Conservation (phyloP, 768 basidiomycete species). For the Krasilnikovozyma curviuscula region DNA sequence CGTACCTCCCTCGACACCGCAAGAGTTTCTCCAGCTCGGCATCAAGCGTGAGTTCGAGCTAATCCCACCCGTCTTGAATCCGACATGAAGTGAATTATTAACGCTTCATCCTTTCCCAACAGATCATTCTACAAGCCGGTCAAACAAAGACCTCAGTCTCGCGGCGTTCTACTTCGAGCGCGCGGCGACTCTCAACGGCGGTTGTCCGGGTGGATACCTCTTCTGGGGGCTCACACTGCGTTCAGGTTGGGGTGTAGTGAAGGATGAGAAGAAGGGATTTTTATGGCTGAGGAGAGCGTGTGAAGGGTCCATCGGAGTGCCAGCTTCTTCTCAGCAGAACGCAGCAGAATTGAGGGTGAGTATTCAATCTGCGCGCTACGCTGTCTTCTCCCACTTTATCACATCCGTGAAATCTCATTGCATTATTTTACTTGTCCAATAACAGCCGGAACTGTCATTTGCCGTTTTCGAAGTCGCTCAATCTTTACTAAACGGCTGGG, state of each 20-base stretch:
- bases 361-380: conserved; percentile 28
- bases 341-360: conserved; percentile 17
- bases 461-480: conserved; percentile 85
- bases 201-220: conserved; percentile 73
- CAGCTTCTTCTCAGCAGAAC: conserved; percentile 43
- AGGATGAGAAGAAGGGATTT: conserved; percentile 61
- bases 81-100: too few species aligned
- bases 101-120: too few species aligned
- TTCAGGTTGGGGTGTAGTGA: conserved; percentile 71
- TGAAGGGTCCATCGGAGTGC: conserved; percentile 54
- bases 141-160: conserved; percentile 13
- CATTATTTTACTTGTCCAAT: background rate
- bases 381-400: background rate
- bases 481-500: conserved; percentile 86
- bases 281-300: conserved; percentile 67
- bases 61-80: too few species aligned
- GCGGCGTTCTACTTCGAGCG: conserved; percentile 19
- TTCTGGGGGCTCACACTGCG: conserved; percentile 75
- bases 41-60: too few species aligned
- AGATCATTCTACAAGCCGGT: background rate
- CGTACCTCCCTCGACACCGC: too few species aligned
- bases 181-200: conserved; percentile 34
- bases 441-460: conserved; percentile 56
- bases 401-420: background rate
- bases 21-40: too few species aligned